Base-by-base conservation (phyloP, 345 rosid species). In the Pistacia atlantica region DNA sequence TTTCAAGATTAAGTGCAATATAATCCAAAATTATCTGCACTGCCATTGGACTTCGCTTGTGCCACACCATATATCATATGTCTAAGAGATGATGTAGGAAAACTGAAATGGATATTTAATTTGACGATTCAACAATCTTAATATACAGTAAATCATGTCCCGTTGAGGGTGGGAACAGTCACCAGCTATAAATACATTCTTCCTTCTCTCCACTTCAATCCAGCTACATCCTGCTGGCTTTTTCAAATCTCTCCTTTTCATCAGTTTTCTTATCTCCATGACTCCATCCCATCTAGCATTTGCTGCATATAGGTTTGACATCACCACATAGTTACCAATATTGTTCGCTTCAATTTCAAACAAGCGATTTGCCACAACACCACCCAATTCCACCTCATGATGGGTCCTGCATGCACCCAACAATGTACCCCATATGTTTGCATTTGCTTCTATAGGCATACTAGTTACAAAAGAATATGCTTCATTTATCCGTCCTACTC, bases 201-300 rank as follows among this genome's bases (percentile, higher is more conserved):
- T 87, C 80, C 72, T 71, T 77, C 83, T 87, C 68, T 86, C 92
- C 79, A 89, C 85, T 81, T 94, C 98, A 76, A 94, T 88, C 98
- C 98, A 92, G 84, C 98, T 94, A 83, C 96, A 91, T 74, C 94
- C 98, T 10, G 93, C 92, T 65, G 91, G 89, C 85, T 92, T 94
- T 86, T 83, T 87, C 79, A 92, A 79, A 79, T 88, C 92, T 82
- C 86, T 88, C 9, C 64, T 80, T 80, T 79, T 92, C 93, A 91
- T 92, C 77, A 83, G 66, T 75, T 88, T 92, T 83, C 98, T 91
- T 84, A 87, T 76, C 86, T 91, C 90, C 87, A 86, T 64, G 55
- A 92, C 98, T 58, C 73, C 81, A 67, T 87, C 97, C 98, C 97
- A 94, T 79, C 88, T 85, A 74, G 87, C 87, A 79, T 90, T 93